Evolutionary conservation across 768 basidiomycete genomes (phyloP), one percentile per base, ranked within the genome.

Genomic region (Serendipita sp.): DNA sequence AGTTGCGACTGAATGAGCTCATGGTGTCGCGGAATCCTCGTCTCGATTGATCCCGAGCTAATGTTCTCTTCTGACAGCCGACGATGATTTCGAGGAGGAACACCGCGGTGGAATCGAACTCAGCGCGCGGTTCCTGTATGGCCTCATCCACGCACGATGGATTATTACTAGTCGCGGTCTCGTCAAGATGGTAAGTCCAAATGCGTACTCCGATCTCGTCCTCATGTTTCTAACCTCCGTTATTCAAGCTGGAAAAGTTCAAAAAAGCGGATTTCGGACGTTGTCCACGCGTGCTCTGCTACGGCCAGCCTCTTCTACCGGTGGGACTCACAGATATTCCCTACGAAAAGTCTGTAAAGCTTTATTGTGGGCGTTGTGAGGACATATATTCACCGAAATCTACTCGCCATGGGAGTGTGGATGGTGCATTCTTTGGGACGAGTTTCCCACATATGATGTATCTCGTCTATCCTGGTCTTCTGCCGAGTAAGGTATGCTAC

Each of bases 321-420:
- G 90, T 98, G 66, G 96, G 96, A 17, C 84, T 98, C 30, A 93
- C 90, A 65, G 96, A 99, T 73, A 80, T 92, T n/a, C 89, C 96
- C 0, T 98, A 96, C 73, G 90, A 96, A 72, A 99, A 98, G 75
- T 93, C 92, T 31, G 95, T 98, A 71, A 99, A 99, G 72, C 86
- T 99, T 58, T 97, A 93, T 75, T 99, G 96, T 71, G 94, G 93
- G 1, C 86, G 93, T 41, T 99, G 96, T 74, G 95, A 99, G 74
- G 96, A 99, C 74, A 85, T 99, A 68, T 99, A 98, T 74, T 91
- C 89, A 0, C 96, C 96, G 41, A 99, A 99, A 73, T 93, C 90
- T 1, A 93, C 92, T 3, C 83, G 95, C 30, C 96, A 99, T 72
- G 95, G 95, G 56, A 87, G 88, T 41, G 97, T 99, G 71, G 96